A percentile compares a stretch with the other conserved stretches of the same genome.
Conservation (phyloP, 192 early-diverging fungal genomes). For the Coemansia sp. region DNA sequence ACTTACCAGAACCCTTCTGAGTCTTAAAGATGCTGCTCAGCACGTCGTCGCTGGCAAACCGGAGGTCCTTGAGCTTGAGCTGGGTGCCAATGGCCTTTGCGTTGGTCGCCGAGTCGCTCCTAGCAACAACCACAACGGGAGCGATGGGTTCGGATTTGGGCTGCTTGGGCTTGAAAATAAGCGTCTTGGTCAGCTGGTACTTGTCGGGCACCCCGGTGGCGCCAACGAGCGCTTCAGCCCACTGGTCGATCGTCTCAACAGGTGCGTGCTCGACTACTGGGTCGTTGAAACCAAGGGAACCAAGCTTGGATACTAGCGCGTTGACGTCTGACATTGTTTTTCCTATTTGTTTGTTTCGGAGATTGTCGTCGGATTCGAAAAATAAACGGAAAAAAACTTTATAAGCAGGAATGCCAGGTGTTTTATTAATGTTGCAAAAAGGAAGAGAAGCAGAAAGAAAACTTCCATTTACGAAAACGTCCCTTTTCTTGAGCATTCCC, state of each 20-base stretch:
- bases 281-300: constrained; percentile 33
- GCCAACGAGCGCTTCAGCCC: constrained; percentile 52
- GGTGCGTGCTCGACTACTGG: constrained; percentile 56
- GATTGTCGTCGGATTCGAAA: neutral
- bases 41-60: constrained; percentile 71
- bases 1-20: constrained; percentile 62
- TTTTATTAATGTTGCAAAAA: neutral
- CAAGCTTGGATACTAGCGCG: constrained; percentile 44
- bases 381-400: neutral
- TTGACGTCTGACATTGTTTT: constrained; percentile 30
- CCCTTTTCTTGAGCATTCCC: neutral
- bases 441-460: constrained; percentile 5
- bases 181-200: constrained; percentile 64
- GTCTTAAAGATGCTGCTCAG: constrained; percentile 58
- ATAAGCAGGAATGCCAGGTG: no score
- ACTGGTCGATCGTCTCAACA: constrained; percentile 60
- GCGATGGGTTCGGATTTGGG: constrained; percentile 62
- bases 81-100: constrained; percentile 55
- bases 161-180: constrained; percentile 80
- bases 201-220: constrained; percentile 30
- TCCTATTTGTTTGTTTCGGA: neutral
- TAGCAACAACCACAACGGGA: constrained; percentile 65
- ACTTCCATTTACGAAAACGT: constrained; percentile 4
- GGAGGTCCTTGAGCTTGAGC: constrained; percentile 68
- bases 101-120: constrained; percentile 57